Base-by-base conservation (phyloP, 2,329 filamentous ascomycete genomes). In the Coniochaeta hoffmannii region DNA sequence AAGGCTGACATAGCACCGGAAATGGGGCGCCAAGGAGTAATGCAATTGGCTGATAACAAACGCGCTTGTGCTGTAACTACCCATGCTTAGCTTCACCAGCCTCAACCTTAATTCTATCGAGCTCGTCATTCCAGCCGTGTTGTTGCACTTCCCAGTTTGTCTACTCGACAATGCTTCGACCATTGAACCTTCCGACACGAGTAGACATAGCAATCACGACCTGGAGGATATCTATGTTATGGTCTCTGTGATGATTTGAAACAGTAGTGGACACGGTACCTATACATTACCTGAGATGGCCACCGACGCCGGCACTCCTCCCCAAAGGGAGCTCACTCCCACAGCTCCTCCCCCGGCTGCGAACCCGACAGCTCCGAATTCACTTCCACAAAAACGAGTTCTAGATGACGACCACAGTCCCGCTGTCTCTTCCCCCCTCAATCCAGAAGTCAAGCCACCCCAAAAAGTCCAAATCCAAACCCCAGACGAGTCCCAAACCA, bases 381-480 rank as follows among this genome's bases (percentile, higher is more conserved):
- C 76, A 10, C 72, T 86, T 24, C 82, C 85, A 3, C 79, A 86
- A 65, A 88, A 88, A 64, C 83, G 86, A 57, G 73, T 76, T 22
- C 76, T 87, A 30, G 86, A 88, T 58, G 86, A 89, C 63, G 83
- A 83, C 65, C 85, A 91, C 69, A 79, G 79, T 58, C 88, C 88
- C 4, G 78, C 84, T 12, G 77, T 90, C 1, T 83, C 88, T 2
- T 92, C 88, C 11, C 88, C 88, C 28, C 79, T 92, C 59, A 91
- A 91, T 63, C 84, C 85, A 50, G 83, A 87, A 49, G 76, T 78
- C 59, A 81, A 60, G 22, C 32, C 60, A 10, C 14, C 57, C 4
- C 54, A 58, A 11, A 64, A 62, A 59, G 75, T 58, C 10, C 66
- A 66, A 53, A 56, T 62, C 2, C 63, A 60, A 65, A 68, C 58